phyloP scores from a whole-genome alignment of 1,284 basidiomycete genomes.

The Cystobasidium pallidum region DNA sequence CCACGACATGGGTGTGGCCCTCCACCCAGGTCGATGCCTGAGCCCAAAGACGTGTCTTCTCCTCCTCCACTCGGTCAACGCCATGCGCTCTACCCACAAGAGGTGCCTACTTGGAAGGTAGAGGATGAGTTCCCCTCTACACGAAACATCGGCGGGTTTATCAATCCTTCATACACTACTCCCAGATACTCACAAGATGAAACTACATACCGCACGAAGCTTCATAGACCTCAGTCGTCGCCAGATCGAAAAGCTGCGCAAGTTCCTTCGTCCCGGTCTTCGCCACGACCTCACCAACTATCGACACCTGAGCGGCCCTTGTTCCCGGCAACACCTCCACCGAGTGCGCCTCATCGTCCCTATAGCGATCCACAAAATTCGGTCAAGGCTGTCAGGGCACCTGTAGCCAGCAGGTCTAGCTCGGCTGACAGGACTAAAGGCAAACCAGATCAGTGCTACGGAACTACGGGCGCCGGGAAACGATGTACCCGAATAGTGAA shows the following conservation, averaged over 20 bases:
- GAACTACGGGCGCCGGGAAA: constrained; percentile 46
- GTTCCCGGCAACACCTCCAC: not conserved
- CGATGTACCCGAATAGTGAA: constrained; percentile 47
- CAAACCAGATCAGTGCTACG: constrained; percentile 48
- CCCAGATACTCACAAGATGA: not conserved
- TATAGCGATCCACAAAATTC: constrained; percentile 22
- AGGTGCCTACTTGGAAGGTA: not conserved
- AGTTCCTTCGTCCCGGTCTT: not conserved
- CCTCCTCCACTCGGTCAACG: constrained; percentile 12
- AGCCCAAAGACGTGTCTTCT: too few species aligned
- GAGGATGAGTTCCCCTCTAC: not conserved
- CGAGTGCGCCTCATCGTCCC: not conserved
- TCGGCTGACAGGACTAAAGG: not conserved
- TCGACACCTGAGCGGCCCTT: not conserved
- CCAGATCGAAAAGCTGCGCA: not conserved
- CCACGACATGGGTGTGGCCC: not conserved
- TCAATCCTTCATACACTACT: not conserved
- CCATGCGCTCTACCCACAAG: constrained; percentile 15
- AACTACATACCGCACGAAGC: not conserved
- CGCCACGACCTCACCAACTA: not conserved
- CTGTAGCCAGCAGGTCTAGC: constrained; percentile 3
- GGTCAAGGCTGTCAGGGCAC: not conserved
- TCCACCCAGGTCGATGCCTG: not conserved
- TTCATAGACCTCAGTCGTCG: not conserved
- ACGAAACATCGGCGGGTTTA: not conserved